Evolutionary conservation across 768 basidiomycete species (phyloP).

Genomic region (Terana coerulea): DNA sequence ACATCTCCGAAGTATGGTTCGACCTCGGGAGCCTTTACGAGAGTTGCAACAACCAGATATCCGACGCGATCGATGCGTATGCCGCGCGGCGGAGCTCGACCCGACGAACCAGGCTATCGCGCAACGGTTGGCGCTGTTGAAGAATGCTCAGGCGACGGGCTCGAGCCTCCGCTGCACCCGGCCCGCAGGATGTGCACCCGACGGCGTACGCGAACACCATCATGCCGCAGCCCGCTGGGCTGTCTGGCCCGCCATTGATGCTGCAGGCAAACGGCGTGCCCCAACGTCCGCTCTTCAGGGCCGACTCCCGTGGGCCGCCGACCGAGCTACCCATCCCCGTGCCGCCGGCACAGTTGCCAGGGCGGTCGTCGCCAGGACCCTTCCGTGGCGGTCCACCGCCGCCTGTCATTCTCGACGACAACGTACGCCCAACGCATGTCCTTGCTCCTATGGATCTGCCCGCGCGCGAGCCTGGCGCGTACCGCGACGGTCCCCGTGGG

Average conservation of each 20-base stretch:
- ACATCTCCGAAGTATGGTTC: conserved; percentile 94
- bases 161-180: conserved; percentile 80
- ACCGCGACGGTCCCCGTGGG: conserved; percentile 47
- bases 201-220: conserved; percentile 86
- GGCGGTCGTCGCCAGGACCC: conserved; percentile 56
- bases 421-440: conserved; percentile 67
- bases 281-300: conserved; percentile 53
- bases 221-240: conserved; percentile 59
- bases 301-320: conserved; percentile 58
- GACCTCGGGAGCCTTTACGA: conserved; percentile 97
- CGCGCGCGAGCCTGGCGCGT: conserved; percentile 32
- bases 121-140: conserved; percentile 72
- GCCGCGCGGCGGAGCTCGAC: conserved; percentile 94
- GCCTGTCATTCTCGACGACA: conserved; percentile 75
- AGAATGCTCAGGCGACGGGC: conserved; percentile 74
- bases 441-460: conserved; percentile 72
- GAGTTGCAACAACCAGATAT: conserved; percentile 98
- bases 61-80: conserved; percentile 98
- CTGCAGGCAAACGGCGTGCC: conserved; percentile 39
- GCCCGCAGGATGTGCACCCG: conserved; percentile 94
- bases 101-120: conserved; percentile 80
- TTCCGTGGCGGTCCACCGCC: conserved; percentile 84
- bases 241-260: conserved; percentile 64
- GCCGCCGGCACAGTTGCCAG: conserved; percentile 37
- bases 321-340: conserved; percentile 50